Evolutionary conservation across 208 protist genomes (phyloP).

Genomic region (Polymyxa betae): DNA sequence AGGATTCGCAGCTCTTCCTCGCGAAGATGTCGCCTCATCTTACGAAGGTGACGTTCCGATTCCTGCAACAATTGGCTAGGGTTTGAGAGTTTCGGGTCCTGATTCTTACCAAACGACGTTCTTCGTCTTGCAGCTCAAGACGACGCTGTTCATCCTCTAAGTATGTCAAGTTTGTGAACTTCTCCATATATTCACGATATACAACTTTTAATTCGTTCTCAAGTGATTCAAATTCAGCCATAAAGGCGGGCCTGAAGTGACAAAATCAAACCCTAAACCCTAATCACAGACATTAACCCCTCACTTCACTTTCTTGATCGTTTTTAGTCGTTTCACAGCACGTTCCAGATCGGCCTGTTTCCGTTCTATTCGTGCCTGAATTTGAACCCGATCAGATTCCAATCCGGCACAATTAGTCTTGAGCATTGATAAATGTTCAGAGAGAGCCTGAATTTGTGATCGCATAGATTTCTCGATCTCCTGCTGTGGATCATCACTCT

Average conservation of each 20-base stretch:
- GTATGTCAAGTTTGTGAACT: constrained; percentile 1
- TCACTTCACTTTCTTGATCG: constrained; percentile 49
- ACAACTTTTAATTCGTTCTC: constrained; percentile 16
- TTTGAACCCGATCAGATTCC: neutral
- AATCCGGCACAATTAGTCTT: neutral
- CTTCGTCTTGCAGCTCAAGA: neutral
- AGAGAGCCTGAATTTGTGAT: constrained; percentile 2
- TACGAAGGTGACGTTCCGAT: neutral
- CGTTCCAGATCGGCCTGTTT: constrained; percentile 52
- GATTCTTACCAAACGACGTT: neutral
- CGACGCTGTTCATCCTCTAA: neutral
- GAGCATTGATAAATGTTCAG: neutral
- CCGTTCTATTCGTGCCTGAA: constrained; percentile 29
- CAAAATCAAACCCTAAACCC: neutral
- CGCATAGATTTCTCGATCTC: constrained; percentile 18
- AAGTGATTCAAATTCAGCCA: constrained; percentile 36
- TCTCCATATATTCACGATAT: constrained; percentile 6
- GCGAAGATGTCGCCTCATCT: constrained; percentile 35
- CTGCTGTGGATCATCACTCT: constrained; percentile 22
- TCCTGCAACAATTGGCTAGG: neutral
- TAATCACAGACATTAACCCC: neutral
- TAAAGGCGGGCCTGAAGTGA: constrained; percentile 33
- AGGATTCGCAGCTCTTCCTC: constrained; percentile 45
- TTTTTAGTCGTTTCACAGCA: constrained; percentile 40
- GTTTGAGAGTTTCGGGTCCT: neutral